Conservation (phyloP, 1,139 yeast species). For the Magnusiomyces magnusii region DNA sequence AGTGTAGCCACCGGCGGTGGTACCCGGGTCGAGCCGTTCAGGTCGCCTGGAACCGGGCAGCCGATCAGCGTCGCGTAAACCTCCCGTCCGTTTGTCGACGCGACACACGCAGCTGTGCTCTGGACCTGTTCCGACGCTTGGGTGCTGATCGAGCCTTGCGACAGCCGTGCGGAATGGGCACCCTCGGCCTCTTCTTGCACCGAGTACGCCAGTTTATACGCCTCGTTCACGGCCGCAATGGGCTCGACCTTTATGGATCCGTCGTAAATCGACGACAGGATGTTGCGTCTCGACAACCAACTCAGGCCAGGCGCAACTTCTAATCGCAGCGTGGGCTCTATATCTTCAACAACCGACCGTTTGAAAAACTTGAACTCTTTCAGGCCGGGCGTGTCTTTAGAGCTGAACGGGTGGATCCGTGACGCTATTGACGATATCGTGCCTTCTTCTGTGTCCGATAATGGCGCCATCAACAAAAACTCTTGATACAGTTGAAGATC, state of each 20-base stretch:
- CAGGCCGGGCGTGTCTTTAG: conserved; percentile 24
- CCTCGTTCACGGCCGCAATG: conserved; percentile 73
- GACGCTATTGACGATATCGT: conserved; percentile 9
- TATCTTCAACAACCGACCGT: conserved; percentile 62
- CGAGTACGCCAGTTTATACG: conserved; percentile 16
- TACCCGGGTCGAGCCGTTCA: not conserved
- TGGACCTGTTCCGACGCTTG: not conserved
- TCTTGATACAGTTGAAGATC: conserved; percentile 19
- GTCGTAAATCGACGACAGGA: conserved; percentile 63
- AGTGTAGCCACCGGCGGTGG: conserved; percentile 66
- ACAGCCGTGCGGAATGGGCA: not conserved
- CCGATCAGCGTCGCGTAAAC: conserved; percentile 5
- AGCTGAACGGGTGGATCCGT: conserved; percentile 9
- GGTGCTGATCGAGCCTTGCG: not conserved
- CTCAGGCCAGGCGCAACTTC: conserved; percentile 56
- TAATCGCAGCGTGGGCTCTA: conserved; percentile 60
- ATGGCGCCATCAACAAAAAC: conserved; percentile 12
- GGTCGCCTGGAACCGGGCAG: not conserved
- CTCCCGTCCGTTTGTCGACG: not conserved
- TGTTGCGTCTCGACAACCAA: conserved; percentile 50
- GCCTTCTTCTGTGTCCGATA: conserved; percentile 11
- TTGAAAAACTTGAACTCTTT: conserved; percentile 58
- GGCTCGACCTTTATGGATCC: conserved; percentile 85
- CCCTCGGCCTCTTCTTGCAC: not conserved
- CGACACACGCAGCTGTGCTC: not conserved